Evolutionary conservation across 2,329 filamentous ascomycete genomes (phyloP).

Genomic region (Fusarium brevicatenulatum): DNA sequence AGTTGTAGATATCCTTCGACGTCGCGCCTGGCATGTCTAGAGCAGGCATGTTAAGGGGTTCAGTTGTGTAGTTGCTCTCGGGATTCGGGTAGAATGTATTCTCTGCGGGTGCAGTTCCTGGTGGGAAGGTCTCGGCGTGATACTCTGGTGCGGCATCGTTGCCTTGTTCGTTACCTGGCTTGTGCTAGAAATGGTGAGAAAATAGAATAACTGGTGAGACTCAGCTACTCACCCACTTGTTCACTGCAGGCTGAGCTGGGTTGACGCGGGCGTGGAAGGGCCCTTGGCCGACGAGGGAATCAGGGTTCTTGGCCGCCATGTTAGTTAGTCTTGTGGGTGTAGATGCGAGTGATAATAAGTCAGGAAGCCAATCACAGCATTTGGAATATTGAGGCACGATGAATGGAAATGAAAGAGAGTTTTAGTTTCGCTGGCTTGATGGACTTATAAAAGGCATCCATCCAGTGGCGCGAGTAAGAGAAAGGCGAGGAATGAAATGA

Average conservation of each 20-base stretch:
- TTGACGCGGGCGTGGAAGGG: background rate
- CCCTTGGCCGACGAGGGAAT: background rate
- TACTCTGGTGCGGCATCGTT: background rate
- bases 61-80: background rate
- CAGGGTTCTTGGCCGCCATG: background rate
- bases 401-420: background rate
- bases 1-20: constrained; percentile 3
- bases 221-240: background rate
- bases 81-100: background rate
- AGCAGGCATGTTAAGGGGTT: background rate
- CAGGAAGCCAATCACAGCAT: background rate
- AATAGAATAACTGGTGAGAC: accelerated
- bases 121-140: background rate
- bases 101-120: background rate
- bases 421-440: accelerated
- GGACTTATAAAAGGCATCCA: background rate
- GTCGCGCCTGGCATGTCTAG: background rate
- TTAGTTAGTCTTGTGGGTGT: background rate
- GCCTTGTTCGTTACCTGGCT: background rate
- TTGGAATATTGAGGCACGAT: accelerated
- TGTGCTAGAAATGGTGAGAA: background rate
- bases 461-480: too few species aligned
- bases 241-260: background rate
- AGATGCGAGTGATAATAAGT: background rate
- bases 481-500: background rate